These are phyloP conservation scores for Isatis tinctoria DNA, from an alignment of 345 rosid species.

Conservation along the genomic window DNA sequence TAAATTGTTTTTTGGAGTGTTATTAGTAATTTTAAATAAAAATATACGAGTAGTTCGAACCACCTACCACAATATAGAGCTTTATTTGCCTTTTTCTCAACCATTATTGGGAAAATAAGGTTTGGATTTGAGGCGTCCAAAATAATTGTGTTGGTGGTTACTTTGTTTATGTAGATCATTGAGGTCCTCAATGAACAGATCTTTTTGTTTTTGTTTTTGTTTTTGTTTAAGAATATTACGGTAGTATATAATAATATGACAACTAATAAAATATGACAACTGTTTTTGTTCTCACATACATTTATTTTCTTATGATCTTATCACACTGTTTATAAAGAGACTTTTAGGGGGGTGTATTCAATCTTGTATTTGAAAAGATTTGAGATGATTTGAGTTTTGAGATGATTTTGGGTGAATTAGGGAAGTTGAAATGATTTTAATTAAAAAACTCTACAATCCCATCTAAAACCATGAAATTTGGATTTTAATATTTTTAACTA, in stretches of 20 bases:
- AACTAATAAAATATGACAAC: constrained; percentile 19
- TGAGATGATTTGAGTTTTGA: too few relatives aligned
- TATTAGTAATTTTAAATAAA: constrained; percentile 3
- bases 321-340: not conserved
- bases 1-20: not conserved
- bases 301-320: not conserved
- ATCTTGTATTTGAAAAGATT: too few relatives aligned
- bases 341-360: too few relatives aligned
- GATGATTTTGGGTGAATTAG: too few relatives aligned
- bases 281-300: not conserved
- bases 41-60: constrained; percentile 24
- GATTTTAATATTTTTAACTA: too few relatives aligned
- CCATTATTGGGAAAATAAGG: constrained; percentile 24
- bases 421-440: too few relatives aligned
- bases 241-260: too few relatives aligned
- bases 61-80: constrained; percentile 18
- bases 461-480: too few relatives aligned
- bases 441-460: too few relatives aligned
- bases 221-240: not conserved
- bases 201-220: not conserved
- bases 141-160: constrained; percentile 31
- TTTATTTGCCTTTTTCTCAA: not conserved
- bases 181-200: not conserved
- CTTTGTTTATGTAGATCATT: constrained; percentile 14
- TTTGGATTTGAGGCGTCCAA: constrained; percentile 24